phyloP scores from a whole-genome alignment of 306 rosid genomes.

The Cercis canadensis region DNA sequence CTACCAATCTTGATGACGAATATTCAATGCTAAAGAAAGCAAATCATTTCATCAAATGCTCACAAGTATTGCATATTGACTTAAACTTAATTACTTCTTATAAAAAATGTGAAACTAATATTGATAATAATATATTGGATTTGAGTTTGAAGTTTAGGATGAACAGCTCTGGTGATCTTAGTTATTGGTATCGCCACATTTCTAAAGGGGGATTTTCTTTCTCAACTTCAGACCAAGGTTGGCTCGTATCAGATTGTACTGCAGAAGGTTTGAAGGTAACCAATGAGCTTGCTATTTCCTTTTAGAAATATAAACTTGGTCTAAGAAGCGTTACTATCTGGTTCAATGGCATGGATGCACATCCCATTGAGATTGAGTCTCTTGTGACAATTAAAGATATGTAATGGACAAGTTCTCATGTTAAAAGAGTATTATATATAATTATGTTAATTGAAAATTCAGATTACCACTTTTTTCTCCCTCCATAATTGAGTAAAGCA shows the following conservation, averaged over 20 bases:
- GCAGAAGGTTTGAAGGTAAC: constrained; percentile 79
- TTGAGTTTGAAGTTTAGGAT: constrained; percentile 41
- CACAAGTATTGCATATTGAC: constrained; percentile 53
- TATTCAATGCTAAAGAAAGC: constrained; percentile 66
- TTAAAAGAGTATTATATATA: too few relatives aligned
- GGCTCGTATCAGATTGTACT: constrained; percentile 77
- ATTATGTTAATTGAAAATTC: too few relatives aligned
- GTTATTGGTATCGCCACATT: constrained; percentile 65
- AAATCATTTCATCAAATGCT: constrained; percentile 49
- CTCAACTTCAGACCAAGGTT: constrained; percentile 74
- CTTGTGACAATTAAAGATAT: too few relatives aligned
- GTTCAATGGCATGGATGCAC: too few relatives aligned
- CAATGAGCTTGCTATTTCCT: too few relatives aligned
- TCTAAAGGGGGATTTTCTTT: constrained; percentile 83
- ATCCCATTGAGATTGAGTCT: too few relatives aligned
- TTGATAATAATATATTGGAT: background rate
- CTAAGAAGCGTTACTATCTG: too few relatives aligned
- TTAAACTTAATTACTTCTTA: background rate
- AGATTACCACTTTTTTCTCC: too few relatives aligned
- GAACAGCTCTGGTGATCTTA: constrained; percentile 50
- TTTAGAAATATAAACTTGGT: too few relatives aligned
- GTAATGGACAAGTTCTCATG: too few relatives aligned
- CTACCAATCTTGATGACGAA: constrained; percentile 59
- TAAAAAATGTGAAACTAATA: background rate
- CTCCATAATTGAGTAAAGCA: too few relatives aligned